Evolutionary conservation across 371 early-diverging fungal species (phyloP).

Genomic region (Actinomucor elegans): DNA sequence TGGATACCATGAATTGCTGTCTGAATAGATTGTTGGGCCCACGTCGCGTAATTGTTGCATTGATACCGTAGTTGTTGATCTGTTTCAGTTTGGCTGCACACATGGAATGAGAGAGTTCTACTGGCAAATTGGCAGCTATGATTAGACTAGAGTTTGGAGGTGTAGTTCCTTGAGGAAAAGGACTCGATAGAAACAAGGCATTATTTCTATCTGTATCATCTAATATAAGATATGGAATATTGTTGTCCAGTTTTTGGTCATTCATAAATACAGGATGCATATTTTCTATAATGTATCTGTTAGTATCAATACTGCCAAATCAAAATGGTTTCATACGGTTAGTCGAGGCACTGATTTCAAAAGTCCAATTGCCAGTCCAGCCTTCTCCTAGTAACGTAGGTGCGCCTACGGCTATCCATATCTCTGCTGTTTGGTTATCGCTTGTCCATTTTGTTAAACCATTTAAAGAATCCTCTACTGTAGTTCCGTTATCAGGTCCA

Average conservation of each 20-base stretch:
- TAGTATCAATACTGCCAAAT: neutral
- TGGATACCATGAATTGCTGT: slow-evolving; percentile 37
- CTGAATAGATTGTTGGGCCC: slow-evolving; percentile 21
- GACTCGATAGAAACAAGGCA: slow-evolving; percentile 51
- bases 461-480: slow-evolving; percentile 26
- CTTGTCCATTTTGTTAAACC: slow-evolving; percentile 40
- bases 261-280: slow-evolving; percentile 30
- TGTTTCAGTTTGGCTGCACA: slow-evolving; percentile 48
- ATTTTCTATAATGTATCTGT: slow-evolving; percentile 15
- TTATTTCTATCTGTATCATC: slow-evolving; percentile 58
- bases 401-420: slow-evolving; percentile 49
- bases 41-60: slow-evolving; percentile 34
- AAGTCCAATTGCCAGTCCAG: slow-evolving; percentile 57
- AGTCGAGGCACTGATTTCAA: slow-evolving; percentile 54
- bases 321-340: slow-evolving; percentile 32
- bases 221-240: slow-evolving; percentile 36
- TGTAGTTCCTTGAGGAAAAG: slow-evolving; percentile 18
- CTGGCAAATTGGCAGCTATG: slow-evolving; percentile 31
- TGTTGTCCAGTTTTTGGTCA: slow-evolving; percentile 5
- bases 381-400: slow-evolving; percentile 32
- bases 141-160: slow-evolving; percentile 47
- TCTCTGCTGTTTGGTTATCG: slow-evolving; percentile 5
- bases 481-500: slow-evolving; percentile 40
- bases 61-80: slow-evolving; percentile 29
- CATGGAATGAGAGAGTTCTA: slow-evolving; percentile 41